phyloP scores from a whole-genome alignment of 371 early-diverging fungal species.

The Saksenaea vasiformis region DNA sequence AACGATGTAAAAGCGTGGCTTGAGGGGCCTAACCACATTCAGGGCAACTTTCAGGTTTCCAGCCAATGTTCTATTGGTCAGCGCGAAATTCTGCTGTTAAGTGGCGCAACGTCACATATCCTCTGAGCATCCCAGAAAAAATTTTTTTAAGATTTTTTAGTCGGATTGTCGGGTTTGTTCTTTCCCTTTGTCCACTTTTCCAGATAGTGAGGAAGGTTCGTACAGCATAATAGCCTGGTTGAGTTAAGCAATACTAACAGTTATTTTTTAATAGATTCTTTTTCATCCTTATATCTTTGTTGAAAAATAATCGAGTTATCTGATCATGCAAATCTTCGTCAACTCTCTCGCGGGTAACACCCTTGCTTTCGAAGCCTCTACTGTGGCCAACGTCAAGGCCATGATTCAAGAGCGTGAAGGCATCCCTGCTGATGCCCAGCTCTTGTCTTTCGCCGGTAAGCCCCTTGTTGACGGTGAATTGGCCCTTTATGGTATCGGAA shows the following conservation, averaged over 20 bases:
- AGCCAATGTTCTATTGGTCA: too few species aligned
- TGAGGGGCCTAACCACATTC: too few species aligned
- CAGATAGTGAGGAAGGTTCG: conserved; percentile 19
- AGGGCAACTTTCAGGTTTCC: too few species aligned
- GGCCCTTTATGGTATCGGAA: conserved; percentile 78
- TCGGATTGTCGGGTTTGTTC: not conserved
- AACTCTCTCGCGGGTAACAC: conserved; percentile 87
- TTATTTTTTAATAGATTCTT: conserved; percentile 19
- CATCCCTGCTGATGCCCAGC: conserved; percentile 91
- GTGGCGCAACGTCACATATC: too few species aligned
- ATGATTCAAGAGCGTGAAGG: conserved; percentile 92
- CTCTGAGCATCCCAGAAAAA: too few species aligned
- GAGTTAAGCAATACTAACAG: not conserved
- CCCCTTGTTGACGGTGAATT: conserved; percentile 84
- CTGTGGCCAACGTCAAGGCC: conserved; percentile 84
- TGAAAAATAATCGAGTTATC: conserved; percentile 48
- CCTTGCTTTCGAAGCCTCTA: conserved; percentile 82
- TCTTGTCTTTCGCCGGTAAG: conserved; percentile 93
- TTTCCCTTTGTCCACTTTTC: conserved; percentile 10
- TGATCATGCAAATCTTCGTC: conserved; percentile 85
- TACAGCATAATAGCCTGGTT: not conserved
- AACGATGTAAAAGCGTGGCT: too few species aligned
- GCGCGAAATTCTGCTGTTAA: too few species aligned
- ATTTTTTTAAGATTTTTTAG: not conserved
- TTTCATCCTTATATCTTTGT: conserved; percentile 25